Conservation (phyloP, 2,329 filamentous ascomycete species). For the Pseudogymnoascus sp. region DNA sequence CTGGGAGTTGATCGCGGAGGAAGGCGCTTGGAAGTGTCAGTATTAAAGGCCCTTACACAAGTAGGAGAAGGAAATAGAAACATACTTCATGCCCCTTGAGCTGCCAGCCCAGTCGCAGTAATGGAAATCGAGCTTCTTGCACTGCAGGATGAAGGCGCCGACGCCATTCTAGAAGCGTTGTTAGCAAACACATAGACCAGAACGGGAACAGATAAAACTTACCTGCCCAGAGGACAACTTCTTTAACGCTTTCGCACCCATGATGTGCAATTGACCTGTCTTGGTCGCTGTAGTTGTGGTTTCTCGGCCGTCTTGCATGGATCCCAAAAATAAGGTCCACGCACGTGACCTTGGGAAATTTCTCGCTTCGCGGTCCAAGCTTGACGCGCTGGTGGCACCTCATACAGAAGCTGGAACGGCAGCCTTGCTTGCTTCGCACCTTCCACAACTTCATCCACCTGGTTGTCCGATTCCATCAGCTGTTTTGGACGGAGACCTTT, state of each 20-base stretch:
- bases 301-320: neutral
- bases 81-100: constrained; percentile 89
- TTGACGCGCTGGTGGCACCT: neutral
- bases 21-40: constrained; percentile 53
- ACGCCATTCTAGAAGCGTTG: constrained; percentile 74
- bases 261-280: constrained; percentile 16
- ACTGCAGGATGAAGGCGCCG: constrained; percentile 93
- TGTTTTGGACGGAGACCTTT: neutral
- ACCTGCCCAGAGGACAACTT: constrained; percentile 49
- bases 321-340: neutral
- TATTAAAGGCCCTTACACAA: neutral
- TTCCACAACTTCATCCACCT: neutral
- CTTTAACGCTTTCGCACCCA: constrained; percentile 50
- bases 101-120: constrained; percentile 96
- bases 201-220: constrained; percentile 18
- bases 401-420: neutral
- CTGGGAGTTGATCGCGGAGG: constrained; percentile 66
- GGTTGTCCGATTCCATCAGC: neutral
- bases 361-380: constrained; percentile 6
- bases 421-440: neutral
- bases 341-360: neutral
- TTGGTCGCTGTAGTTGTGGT: neutral
- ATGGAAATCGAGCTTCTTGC: constrained; percentile 90
- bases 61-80: constrained; percentile 15
- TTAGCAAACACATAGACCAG: constrained; percentile 14